Base-by-base conservation (phyloP, 2,329 filamentous ascomycete genomes). In the Aspergillus clavatus region DNA sequence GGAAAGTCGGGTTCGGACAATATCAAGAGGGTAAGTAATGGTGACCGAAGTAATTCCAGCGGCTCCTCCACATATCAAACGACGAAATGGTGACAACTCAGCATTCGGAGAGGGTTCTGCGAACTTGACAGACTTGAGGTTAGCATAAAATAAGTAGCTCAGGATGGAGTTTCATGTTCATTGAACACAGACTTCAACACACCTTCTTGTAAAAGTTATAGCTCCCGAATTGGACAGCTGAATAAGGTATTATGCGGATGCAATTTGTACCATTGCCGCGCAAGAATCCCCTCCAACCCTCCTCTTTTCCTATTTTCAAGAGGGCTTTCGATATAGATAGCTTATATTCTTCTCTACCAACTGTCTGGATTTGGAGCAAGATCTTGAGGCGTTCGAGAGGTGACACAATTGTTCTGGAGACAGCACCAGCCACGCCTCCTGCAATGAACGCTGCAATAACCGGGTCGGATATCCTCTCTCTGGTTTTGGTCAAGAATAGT, bases 281-380 rank as follows among this genome's bases (percentile, higher is more conserved):
- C 90, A 98, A 95, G 70, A 97, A 95, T 0, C 93, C 93, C 67
- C 83, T 83, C 89, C 90, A 97, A 43, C 93, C 93, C 70, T 98
- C 93, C 66, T 98, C 93, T 58, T 77, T 83, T 84, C 91, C 95
- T 86, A 98, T 98, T 71, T 98, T 98, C 48, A 74, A 79, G 53
- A 98, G 75, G 3, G 89, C 93, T 70, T 94, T 88, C 57, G 83
- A 82, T 46, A 97, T 88, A 12, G 89, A 93, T 67, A 96, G 76
- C 66, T 93, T 91, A 72, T 98, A 98, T 62, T 95, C 91, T 58
- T 88, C 86, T 61, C 89, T 83, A 14, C 90, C 91, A 40, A 79
- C 86, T 62, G 87, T 94, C 72, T 98, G 93, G 22, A 98, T 80
- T 67, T 98, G 93, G 67, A 96, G 89, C n/a, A 98, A 77, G 58